These are phyloP conservation scores for Tolypocladium pustulatum DNA, from an alignment of 2,329 filamentous ascomycete genomes.

Conservation along the genomic window DNA sequence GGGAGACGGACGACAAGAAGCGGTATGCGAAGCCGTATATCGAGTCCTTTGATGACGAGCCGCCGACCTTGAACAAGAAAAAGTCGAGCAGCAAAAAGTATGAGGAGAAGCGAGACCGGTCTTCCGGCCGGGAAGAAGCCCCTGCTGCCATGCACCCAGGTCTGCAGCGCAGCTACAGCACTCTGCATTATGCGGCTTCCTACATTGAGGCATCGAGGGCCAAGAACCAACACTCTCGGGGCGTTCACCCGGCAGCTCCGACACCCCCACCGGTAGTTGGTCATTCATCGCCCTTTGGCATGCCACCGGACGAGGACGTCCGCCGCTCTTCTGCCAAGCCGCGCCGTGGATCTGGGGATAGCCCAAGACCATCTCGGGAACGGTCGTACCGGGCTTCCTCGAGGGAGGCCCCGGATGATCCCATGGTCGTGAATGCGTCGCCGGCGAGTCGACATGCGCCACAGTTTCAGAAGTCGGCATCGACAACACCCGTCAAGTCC, in stretches of 20 bases:
- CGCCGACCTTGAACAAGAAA: slow-evolving; percentile 21
- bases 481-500: slow-evolving; percentile 12
- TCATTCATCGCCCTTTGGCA: slow-evolving; percentile 14
- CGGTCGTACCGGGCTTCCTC: slow-evolving; percentile 20
- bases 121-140: slow-evolving; percentile 20
- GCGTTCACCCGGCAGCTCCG: slow-evolving; percentile 20
- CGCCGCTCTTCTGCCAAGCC: slow-evolving; percentile 21
- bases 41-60: slow-evolving; percentile 23
- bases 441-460: slow-evolving; percentile 18
- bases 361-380: slow-evolving; percentile 11
- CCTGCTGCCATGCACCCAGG: slow-evolving; percentile 12
- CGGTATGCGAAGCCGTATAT: slow-evolving; percentile 22
- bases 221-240: slow-evolving; percentile 14
- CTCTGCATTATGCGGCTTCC: slow-evolving; percentile 11
- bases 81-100: slow-evolving; percentile 27
- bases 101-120: slow-evolving; percentile 25
- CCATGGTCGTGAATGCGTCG: slow-evolving; percentile 16
- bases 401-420: slow-evolving; percentile 20
- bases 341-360: slow-evolving; percentile 22
- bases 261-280: slow-evolving; percentile 22
- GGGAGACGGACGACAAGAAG: slow-evolving; percentile 26
- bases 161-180: slow-evolving; percentile 12
- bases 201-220: slow-evolving; percentile 22
- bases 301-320: slow-evolving; percentile 17
- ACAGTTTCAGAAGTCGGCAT: slow-evolving; percentile 14